Base-by-base conservation (phyloP, 805 yeast species). In the Candida glaebosa region DNA sequence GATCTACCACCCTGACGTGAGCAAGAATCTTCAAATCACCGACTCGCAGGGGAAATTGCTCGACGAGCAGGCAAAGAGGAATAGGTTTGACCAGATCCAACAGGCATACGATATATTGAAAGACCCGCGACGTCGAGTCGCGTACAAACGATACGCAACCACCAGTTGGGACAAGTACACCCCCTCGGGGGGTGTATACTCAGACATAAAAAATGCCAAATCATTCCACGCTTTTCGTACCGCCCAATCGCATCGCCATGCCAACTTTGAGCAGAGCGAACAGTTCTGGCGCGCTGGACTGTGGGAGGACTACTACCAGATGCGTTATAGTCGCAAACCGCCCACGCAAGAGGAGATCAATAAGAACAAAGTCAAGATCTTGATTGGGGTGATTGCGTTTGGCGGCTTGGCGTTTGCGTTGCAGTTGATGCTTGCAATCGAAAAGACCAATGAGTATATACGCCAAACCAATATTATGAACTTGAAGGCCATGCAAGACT, bases 1-100 rank as follows among this genome's bases (percentile, higher is more conserved):
- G 58, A 55, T 81, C 7, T 89, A 89, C 52, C 96, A 89, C 57
- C 96, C 97, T 0, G 97, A 89, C 55, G 57, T 74, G 2, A 52
- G 69, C 2, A 45, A 52, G 14, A 57, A 60, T 25, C 42, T 53
- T 8, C 56, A 47, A 0, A 49, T 60, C 0, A 25, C 57, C 6
- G 58, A 62, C 30, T 30, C 41, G 14, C 43, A 36, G 18, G 69
- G 73, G 3, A 35, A 49, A 10, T 44, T 47, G 3, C 57, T 76
- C 18, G 57, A 62, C 2, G 49, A 40, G 4, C 63, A 57, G 10
- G 56, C 49, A 41, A 74, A 71, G 44, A 47, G 67, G 17, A 34
- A 39, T 15, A 53, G 67, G 25, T 68, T 60, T 41, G 67, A 55
- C 42, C 52, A 46, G 38, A 55, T 61, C n/a, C 68, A 58, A 43